Percentiles rank a stretch among this genome's conserved stretches.
These are phyloP conservation scores for Kodamaea anthophila DNA, from an alignment of 1,139 yeast species.

Conservation along the genomic window DNA sequence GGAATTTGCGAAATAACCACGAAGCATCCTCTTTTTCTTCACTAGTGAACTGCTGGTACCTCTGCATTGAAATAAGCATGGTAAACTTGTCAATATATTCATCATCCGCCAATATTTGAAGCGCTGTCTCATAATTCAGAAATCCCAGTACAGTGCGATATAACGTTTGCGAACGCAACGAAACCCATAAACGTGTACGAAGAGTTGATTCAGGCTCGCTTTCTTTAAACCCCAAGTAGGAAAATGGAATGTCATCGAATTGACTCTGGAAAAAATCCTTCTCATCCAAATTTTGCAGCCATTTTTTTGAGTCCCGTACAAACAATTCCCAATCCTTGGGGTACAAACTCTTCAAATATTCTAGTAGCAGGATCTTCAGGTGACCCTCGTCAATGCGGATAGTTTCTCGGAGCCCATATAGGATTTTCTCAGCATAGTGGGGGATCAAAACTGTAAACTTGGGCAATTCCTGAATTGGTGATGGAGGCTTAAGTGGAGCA, in stretches of 20 bases:
- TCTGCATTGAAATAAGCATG: conserved; percentile 68
- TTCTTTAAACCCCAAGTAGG: conserved; percentile 65
- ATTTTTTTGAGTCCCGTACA: conserved; percentile 52
- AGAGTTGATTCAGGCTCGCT: conserved; percentile 55
- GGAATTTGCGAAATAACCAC: conserved; percentile 53
- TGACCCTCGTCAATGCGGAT: conserved; percentile 50
- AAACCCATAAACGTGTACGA: conserved; percentile 79
- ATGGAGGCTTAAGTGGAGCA: conserved; percentile 69
- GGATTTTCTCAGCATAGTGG: conserved; percentile 73
- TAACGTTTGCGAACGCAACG: conserved; percentile 69
- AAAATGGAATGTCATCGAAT: conserved; percentile 57
- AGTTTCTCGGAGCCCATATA: conserved; percentile 59
- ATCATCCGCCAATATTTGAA: conserved; percentile 56
- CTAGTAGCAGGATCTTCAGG: conserved; percentile 63
- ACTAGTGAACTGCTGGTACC: conserved; percentile 43
- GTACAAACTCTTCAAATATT: conserved; percentile 65
- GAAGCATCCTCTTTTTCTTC: conserved; percentile 54
- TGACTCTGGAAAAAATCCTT: conserved; percentile 28
- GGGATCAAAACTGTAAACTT: conserved; percentile 80
- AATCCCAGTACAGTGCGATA: conserved; percentile 77
- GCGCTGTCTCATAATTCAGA: conserved; percentile 62
- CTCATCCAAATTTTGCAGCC: conserved; percentile 1
- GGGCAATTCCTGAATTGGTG: conserved; percentile 72
- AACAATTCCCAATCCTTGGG: conserved; percentile 73
- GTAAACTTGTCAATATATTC: conserved; percentile 63